phyloP scores from a whole-genome alignment of 2,329 filamentous ascomycete species.

The Colletotrichum spinosum region DNA sequence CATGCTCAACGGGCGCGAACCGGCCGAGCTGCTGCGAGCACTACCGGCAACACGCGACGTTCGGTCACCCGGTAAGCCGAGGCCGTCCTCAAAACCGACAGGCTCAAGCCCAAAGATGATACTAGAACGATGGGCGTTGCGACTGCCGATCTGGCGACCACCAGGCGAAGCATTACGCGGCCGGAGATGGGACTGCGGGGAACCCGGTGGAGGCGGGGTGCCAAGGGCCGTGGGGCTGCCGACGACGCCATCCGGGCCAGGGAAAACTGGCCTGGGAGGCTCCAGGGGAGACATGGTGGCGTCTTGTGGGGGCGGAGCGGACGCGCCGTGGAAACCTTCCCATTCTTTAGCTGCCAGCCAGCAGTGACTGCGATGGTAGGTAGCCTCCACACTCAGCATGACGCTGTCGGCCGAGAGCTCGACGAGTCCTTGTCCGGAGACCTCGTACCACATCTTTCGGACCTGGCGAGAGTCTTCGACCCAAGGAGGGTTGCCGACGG shows the following conservation, averaged over 20 bases:
- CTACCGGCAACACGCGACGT: constrained; percentile 41
- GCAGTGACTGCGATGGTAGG: constrained; percentile 69
- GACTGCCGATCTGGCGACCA: constrained; percentile 41
- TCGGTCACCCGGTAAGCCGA: constrained; percentile 36
- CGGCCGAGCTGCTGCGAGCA: constrained; percentile 42
- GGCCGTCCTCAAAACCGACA: constrained; percentile 40
- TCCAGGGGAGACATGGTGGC: constrained; percentile 52
- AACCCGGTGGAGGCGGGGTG: constrained; percentile 43
- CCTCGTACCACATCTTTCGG: constrained; percentile 79
- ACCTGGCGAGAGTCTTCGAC: constrained; percentile 72
- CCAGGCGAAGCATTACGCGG: constrained; percentile 54
- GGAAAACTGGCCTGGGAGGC: constrained; percentile 52
- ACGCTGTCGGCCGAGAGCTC: constrained; percentile 71
- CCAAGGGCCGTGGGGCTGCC: constrained; percentile 39
- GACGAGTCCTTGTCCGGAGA: constrained; percentile 70
- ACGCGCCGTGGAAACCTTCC: constrained; percentile 52
- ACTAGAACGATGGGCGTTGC: constrained; percentile 54
- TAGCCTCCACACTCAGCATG: constrained; percentile 71
- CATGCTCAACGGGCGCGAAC: constrained; percentile 34
- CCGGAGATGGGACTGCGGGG: constrained; percentile 49
- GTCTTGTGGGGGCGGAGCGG: constrained; percentile 44
- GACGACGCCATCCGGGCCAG: constrained; percentile 43
- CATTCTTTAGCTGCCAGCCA: constrained; percentile 65
- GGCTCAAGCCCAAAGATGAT: constrained; percentile 57
- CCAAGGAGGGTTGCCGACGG: constrained; percentile 80